These are phyloP conservation scores for Micromonas commoda DNA, from an alignment of 139 green algal species.

Conservation along the genomic window DNA sequence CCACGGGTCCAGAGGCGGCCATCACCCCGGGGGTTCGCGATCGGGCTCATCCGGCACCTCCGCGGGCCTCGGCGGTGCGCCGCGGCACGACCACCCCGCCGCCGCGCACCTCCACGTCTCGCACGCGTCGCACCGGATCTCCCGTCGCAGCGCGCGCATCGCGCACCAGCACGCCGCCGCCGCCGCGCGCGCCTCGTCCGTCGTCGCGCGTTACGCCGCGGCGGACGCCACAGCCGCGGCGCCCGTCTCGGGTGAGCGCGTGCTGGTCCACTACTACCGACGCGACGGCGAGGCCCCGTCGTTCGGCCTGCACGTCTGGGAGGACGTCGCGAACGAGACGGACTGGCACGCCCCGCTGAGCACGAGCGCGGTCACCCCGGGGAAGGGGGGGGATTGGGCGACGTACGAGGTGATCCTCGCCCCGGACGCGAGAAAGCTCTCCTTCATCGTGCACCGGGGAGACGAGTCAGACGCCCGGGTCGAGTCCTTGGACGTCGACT, in stretches of 20 bases:
- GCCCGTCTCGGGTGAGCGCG: neutral
- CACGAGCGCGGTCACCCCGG: neutral
- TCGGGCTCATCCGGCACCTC: too few species aligned
- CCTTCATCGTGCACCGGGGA: conserved; percentile 14
- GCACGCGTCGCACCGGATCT: too few species aligned
- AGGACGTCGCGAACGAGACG: conserved; percentile 10
- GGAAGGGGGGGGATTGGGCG: neutral
- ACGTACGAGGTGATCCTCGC: conserved; percentile 7
- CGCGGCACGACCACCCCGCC: too few species aligned
- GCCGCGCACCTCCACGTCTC: too few species aligned
- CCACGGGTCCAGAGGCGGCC: too few species aligned
- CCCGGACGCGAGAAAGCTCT: neutral
- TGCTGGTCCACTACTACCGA: conserved; percentile 4
- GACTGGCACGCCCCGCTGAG: conserved; percentile 1
- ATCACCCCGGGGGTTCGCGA: too few species aligned
- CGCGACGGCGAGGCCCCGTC: neutral
- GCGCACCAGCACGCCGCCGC: too few species aligned
- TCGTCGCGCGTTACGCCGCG: too few species aligned
- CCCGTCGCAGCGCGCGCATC: too few species aligned
- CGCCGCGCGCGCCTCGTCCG: too few species aligned
- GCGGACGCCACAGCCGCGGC: too few species aligned
- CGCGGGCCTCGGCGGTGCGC: too few species aligned
- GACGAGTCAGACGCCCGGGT: conserved; percentile 1
- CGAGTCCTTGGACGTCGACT: neutral
- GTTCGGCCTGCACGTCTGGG: conserved; percentile 20